A percentile compares a stretch with the other conserved stretches of the same genome.
phyloP scores from a whole-genome alignment of 257 asterid genomes.

The Misopates orontium region DNA sequence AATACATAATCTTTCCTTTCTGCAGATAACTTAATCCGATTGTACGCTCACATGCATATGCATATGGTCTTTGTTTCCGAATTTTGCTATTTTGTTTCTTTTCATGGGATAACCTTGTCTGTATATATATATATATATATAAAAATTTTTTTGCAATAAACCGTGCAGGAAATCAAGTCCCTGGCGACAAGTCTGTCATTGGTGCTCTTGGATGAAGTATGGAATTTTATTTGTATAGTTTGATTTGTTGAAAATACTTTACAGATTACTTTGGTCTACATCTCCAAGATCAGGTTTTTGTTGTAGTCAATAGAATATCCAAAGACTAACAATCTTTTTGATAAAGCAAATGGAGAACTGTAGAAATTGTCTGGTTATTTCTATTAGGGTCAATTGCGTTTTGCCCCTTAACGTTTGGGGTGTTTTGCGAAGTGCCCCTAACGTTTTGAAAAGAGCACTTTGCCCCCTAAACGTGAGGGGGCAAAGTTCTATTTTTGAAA shows the following conservation, averaged over 20 bases:
- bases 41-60: too few relatives aligned
- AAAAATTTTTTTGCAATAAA: slow-evolving; percentile 19
- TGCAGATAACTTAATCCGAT: too few relatives aligned
- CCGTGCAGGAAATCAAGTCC: slow-evolving; percentile 81
- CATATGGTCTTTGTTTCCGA: slow-evolving; percentile 17
- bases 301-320: slow-evolving; percentile 10
- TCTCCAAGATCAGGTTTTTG: background rate
- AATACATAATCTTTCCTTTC: background rate
- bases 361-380: slow-evolving; percentile 17
- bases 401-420: too few relatives aligned
- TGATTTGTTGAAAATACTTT: slow-evolving; percentile 18
- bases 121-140: too few relatives aligned
- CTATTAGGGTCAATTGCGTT: too few relatives aligned
- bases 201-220: slow-evolving; percentile 93
- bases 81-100: slow-evolving; percentile 24
- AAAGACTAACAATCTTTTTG: slow-evolving; percentile 7
- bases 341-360: slow-evolving; percentile 6
- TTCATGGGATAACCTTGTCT: slow-evolving; percentile 21
- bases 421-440: too few relatives aligned
- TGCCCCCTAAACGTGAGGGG: too few relatives aligned
- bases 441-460: too few relatives aligned
- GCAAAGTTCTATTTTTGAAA: too few relatives aligned
- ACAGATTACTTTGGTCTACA: background rate
- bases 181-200: slow-evolving; percentile 70
- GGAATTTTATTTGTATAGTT: slow-evolving; percentile 29